Base-by-base conservation (phyloP, 371 early-diverging fungal genomes). In the Mucor sp. region DNA sequence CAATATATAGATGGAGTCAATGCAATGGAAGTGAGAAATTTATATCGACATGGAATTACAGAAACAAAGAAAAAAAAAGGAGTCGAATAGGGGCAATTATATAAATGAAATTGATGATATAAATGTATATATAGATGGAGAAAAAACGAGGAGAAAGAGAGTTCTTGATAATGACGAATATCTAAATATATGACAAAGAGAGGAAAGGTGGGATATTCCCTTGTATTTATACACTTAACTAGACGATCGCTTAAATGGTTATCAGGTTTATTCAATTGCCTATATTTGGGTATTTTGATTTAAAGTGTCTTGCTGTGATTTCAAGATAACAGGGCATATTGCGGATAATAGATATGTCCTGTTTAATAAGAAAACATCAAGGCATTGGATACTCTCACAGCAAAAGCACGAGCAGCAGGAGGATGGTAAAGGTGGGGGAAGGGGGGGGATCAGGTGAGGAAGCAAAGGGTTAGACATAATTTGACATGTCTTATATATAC, bases 41-140 rank as follows among this genome's bases (percentile, higher is more conserved):
- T 59, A 53, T 59, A 58, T 17, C 14, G 17, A 25, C 32, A 32
- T 17, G 32, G 12, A 44, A n/a, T 41, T 41, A 27, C 30, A 41
- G 33, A 58, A 21, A 58, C 23, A 23, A 59, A 48, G 48, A 50
- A 28, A 60, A 35, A 30, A 19, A 35, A 27, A n/a, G 50, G 50
- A 60, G 53, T 43, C 44, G 25, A 53, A 53, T 53, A 53, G 53
- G 53, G 53, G 53, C 25, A 53, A 53, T 14, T 53, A 53, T 53
- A 53, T 53, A 53, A 53, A 53, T 27, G 53, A 53, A 53, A 53
- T 53, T 53, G 53, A 41, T 41, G 41, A 17, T 41, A 41, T 41
- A 41, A 41, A 41, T 41, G 27, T 53, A 53, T 53, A 53, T 50
- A 50, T 27, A 53, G 41, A 41, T 41, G 17, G 9, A 41, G n/a